Base-by-base conservation (phyloP, 805 yeast species). In the Suhomyces faveliae region DNA sequence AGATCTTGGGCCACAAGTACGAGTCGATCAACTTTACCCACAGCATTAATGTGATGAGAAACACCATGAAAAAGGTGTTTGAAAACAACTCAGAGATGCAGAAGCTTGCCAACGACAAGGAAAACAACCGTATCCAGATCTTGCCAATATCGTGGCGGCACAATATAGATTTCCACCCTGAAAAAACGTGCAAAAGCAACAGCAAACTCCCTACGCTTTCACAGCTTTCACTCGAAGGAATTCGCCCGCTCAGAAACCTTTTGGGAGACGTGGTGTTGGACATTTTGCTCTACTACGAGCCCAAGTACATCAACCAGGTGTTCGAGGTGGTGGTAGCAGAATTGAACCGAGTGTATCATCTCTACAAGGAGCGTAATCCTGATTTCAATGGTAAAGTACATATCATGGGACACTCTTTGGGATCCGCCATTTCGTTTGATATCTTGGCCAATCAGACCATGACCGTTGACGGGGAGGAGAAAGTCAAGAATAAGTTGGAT, bases 141-240 rank as follows among this genome's bases (percentile, higher is more conserved):
- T 71, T 92, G 12, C 99, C 99, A 0, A 86, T 92, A 8, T 76
- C 92, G 4, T 92, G 99, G 99, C 76, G 99, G 53, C 87, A 89
- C 58, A 81, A 80, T 45, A 77, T 87, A 38, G 84, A 81, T 19
- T 86, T 87, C 60, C 73, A 78, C 19, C 76, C 83, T 5, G 72
- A 74, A 11, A 68, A 71, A 45, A 66, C 69, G 0, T 64, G 70
- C 21, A 67, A 68, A 4, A 67, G 67, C 3, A 54, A 57, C 2
- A 71, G 70, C 27, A 55, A 61, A 25, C 63, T 83, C 35, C 94
- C 95, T 0, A 74, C 85, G 0, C 67, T 92, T 33, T 66, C 80
- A 1, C 87, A 88, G 49, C 78, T 94, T 40, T 88, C 89, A 21
- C 80, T 89, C 4, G 85, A 84, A 48, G 91, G 94, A 0, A 83